Evolutionary conservation across 352 stramenopile genomes (phyloP).

Genomic region (Globisporangium mamillatum): DNA sequence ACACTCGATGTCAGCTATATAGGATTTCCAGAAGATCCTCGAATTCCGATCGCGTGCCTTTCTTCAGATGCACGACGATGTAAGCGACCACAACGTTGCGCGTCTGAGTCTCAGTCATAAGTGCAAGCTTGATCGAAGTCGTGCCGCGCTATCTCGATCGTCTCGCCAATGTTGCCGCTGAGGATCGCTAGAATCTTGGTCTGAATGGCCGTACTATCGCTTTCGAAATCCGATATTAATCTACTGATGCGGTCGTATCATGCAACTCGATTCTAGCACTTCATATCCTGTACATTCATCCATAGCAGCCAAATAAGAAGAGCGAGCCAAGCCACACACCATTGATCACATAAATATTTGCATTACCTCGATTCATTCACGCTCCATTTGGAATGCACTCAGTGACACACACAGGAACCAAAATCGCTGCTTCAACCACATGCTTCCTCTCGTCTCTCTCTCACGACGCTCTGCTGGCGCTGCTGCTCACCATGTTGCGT

Average conservation of each 20-base stretch:
- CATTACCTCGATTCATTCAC: neutral
- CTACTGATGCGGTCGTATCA: neutral
- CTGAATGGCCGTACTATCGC: too few species aligned
- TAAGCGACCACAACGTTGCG: too few species aligned
- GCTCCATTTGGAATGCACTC: neutral
- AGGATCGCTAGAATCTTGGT: too few species aligned
- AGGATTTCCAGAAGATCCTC: too few species aligned
- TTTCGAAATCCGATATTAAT: too few species aligned
- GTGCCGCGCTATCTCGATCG: too few species aligned
- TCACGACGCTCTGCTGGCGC: neutral
- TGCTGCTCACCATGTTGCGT: conserved; percentile 26
- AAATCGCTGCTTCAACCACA: neutral
- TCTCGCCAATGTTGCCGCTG: too few species aligned
- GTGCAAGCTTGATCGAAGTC: too few species aligned
- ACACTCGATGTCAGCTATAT: too few species aligned
- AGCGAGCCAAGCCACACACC: neutral
- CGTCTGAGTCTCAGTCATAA: too few species aligned
- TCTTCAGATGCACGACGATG: too few species aligned
- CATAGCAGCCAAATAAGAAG: neutral
- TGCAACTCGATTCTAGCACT: neutral
- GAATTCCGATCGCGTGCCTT: too few species aligned
- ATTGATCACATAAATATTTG: neutral
- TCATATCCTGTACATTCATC: neutral
- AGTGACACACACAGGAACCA: neutral
- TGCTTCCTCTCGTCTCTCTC: neutral